Conservation (phyloP, 2,329 filamentous ascomycete genomes). For the Talaromyces sp. region DNA sequence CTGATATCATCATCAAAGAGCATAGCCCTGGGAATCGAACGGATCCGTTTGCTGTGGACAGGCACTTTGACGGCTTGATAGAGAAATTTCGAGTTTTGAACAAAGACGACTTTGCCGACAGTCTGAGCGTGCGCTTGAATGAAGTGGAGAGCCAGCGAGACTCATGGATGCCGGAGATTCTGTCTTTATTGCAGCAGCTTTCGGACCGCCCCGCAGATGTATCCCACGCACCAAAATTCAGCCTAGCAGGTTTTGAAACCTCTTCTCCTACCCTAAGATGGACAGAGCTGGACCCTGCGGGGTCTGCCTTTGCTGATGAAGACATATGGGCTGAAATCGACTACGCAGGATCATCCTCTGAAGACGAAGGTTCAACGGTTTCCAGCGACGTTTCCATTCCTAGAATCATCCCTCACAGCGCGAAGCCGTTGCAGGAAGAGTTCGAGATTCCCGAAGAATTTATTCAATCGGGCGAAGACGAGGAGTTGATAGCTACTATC, state of each 20-base stretch:
- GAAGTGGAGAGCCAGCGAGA: slow-evolving; percentile 51
- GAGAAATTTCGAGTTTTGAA: slow-evolving; percentile 81
- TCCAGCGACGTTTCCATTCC: slow-evolving; percentile 27
- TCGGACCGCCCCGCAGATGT: slow-evolving; percentile 74
- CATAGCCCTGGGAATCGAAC: slow-evolving; percentile 53
- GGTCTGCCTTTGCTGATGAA: slow-evolving; percentile 56
- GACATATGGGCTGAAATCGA: slow-evolving; percentile 38
- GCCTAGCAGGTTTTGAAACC: background rate
- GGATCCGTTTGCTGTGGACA: slow-evolving; percentile 68
- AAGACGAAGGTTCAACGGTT: slow-evolving; percentile 33
- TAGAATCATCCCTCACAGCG: slow-evolving; percentile 21
- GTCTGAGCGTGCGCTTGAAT: slow-evolving; percentile 53
- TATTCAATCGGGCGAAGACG: slow-evolving; percentile 25
- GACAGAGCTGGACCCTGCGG: slow-evolving; percentile 71
- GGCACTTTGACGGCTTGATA: slow-evolving; percentile 63
- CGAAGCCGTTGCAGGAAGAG: slow-evolving; percentile 22
- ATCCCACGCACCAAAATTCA: slow-evolving; percentile 49
- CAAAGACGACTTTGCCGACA: slow-evolving; percentile 72
- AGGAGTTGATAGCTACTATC: slow-evolving; percentile 33
- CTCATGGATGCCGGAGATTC: slow-evolving; percentile 70
- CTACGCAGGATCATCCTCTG: slow-evolving; percentile 32
- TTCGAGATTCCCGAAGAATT: slow-evolving; percentile 29
- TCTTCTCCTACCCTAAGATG: slow-evolving; percentile 52
- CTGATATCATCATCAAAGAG: slow-evolving; percentile 29
- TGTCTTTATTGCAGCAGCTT: slow-evolving; percentile 72